Base-by-base conservation (phyloP, 139 green algal species). In the Chlamydomonas eustigma region DNA sequence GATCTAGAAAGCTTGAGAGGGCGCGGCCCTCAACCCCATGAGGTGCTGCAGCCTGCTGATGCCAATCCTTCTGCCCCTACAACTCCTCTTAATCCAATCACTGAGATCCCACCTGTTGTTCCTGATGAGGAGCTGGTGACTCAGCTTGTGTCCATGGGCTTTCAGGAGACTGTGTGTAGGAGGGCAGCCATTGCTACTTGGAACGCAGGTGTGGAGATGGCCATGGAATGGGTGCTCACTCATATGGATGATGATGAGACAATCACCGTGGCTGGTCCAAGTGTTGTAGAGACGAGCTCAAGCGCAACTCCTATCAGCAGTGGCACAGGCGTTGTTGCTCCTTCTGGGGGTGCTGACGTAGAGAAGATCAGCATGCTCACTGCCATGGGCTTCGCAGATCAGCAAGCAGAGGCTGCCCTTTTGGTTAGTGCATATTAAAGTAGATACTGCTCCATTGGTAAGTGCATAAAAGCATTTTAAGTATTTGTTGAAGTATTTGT, bases 191-290 rank as follows among this genome's bases (percentile, higher is more conserved):
- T 94, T 4, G 87, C 88, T 31, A 76, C 81, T 30, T 31, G 39
- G 33, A 87, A 86, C 78, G 36, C 32, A 2, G 82, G 87, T 2
- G 85, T 82, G 4, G 95, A 98, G 76, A 86, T 88, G 0, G 88
- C 90, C 52, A 96, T 95, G 87, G 92, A 98, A 75, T 98, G 93
- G 92, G 74, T 98, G 58, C 79, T 98, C 30, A 75, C 64, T 0
- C 94, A 98, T 89, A 94, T 97, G 91, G 92, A 94, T 36, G 95
- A 99, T 39, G 24, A 89, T 0, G 92, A 97, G 82, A 88, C 97
- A 74, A 94, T 97, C 76, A 88, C 93, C 34, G 92, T 93, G 0
- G 81, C 94, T 68, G 82, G 85, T 38, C 70, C 35, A 50, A 73
- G 65, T 33, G 74, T 6, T 37, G 65, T 28, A 36, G 68, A 18